These are phyloP conservation scores for Dactylonectria estremocensis DNA, from an alignment of 2,329 filamentous ascomycete genomes.

Conservation along the genomic window DNA sequence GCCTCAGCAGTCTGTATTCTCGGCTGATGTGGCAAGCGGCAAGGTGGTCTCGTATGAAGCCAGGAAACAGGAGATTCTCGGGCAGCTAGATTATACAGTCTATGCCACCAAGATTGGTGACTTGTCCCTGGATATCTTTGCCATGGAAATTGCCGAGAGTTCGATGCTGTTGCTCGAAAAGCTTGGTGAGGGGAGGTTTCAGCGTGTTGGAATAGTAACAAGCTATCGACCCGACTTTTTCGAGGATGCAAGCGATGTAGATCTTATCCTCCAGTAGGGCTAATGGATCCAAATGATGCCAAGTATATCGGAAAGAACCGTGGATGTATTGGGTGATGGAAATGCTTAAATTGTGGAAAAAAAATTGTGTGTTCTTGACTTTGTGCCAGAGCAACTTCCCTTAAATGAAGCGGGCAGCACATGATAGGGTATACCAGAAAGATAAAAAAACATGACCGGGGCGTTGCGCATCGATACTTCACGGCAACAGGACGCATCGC, in stretches of 20 bases:
- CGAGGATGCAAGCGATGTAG: not conserved
- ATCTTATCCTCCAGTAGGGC: not conserved
- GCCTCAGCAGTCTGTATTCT: slow-evolving; percentile 7
- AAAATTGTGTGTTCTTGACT: no score
- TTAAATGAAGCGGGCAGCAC: no score
- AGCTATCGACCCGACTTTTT: slow-evolving; percentile 19
- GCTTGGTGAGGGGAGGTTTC: not conserved
- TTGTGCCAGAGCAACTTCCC: no score
- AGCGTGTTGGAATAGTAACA: slow-evolving; percentile 8
- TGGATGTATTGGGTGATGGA: no score
- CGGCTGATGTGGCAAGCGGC: not conserved
- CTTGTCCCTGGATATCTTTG: not conserved
- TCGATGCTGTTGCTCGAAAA: not conserved
- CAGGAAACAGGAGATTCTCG: slow-evolving; percentile 18
- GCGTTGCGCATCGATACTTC: no score
- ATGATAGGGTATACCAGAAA: no score
- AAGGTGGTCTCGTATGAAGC: slow-evolving; percentile 16
- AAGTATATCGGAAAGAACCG: no score
- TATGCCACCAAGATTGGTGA: not conserved
- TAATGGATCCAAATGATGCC: no score
- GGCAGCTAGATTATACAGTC: slow-evolving; percentile 14
- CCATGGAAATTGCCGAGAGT: slow-evolving; percentile 1
- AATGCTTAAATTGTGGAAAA: no score
- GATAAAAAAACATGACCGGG: no score
- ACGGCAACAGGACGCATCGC: no score